Evolutionary conservation across 129 eudicot genomes (phyloP), one percentile per base, ranked within the genome.

Genomic region (Erigeron canadensis): DNA sequence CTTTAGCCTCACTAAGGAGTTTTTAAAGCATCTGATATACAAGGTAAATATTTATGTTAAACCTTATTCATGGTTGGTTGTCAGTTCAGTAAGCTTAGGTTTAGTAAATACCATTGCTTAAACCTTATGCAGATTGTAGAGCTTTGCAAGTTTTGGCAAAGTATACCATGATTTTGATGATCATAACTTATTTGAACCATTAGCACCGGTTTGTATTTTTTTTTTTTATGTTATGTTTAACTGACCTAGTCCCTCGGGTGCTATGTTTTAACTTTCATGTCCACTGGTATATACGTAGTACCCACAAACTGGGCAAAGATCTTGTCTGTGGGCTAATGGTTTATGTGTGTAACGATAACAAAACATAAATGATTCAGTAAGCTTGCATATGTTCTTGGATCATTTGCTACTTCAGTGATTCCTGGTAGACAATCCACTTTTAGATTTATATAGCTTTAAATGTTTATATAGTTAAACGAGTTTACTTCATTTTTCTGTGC

Each of bases 101-200:
- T 48, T 48, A 17, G 4, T 48, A 48, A 13, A 48, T 15, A 15
- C 19, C 13, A 28, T 8, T 48, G 55, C 1, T 48, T 12, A 48
- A 48, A 48, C 7, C 16, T 15, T 40, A 62, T 42, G 38, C 34
- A 63, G 70, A 65, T 65, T 65, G 50, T 38, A 43, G 44, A 42
- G 19, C 43, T 45, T 16, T 10, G 37, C 44, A 43, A 19, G 37
- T 65, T 44, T 65, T 17, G 50, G 17, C 8, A 6, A 18, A 10
- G 69, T 65, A 19, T 21, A 65, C 5, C 70, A 42, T 41, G 70
- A 38, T 42, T 65, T 45, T 65, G 54, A 65, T 43, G 53, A 17
- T 45, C 6, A 7, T 19, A 17, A 12, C 10, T 21, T 19, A 44
- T 45, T 62, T 13, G n/a, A 38, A 38, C 28, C 67, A 62, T 38